phyloP scores from a whole-genome alignment of 306 rosid genomes.

The apple (Malus domestica) region ASM211411v1 NC_041804.1:19694001-19694500 shows the following conservation, averaged over 20 bases:
- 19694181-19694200: constrained; percentile 84
- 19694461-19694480: background rate
- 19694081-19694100: constrained; percentile 60
- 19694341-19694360: background rate
- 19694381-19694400: background rate
- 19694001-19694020: background rate
- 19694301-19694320: background rate
- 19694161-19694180: constrained; percentile 99
- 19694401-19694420: background rate
- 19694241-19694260: constrained; percentile 45
- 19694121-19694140: constrained; percentile 65
- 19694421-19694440: background rate
- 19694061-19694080: constrained; percentile 98
- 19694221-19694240: constrained; percentile 75
- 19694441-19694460: background rate
- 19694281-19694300: background rate
- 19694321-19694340: background rate
- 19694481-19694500: background rate
- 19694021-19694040: background rate
- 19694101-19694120: constrained; percentile 82
- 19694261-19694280: constrained; percentile 15
- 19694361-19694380: background rate
- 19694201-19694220: constrained; percentile 93
- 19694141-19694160: constrained; percentile 97
- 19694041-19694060: constrained; percentile 15